These are phyloP conservation scores for Gossypium thurberi DNA, from an alignment of 345 rosid genomes.

Conservation along the genomic window DNA sequence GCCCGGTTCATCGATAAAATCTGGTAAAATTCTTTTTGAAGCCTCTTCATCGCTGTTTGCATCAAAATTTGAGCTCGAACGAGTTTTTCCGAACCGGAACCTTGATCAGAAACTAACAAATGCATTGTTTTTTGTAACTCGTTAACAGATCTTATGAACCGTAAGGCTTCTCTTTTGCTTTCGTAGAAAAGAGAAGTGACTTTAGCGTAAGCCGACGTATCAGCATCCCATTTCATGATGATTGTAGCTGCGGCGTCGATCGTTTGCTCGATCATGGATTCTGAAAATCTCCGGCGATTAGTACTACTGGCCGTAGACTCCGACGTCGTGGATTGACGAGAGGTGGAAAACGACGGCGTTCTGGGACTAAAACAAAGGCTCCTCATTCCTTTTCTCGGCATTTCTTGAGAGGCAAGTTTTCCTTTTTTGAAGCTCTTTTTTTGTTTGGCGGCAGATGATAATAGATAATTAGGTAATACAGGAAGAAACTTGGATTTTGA, in stretches of 20 bases:
- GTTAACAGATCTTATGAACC: slow-evolving; percentile 35
- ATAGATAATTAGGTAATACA: neutral
- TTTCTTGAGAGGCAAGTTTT: neutral
- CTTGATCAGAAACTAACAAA: slow-evolving; percentile 13
- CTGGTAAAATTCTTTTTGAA: slow-evolving; percentile 75
- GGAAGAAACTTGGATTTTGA: neutral
- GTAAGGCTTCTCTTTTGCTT: slow-evolving; percentile 37
- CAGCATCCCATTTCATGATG: slow-evolving; percentile 38
- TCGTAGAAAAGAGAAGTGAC: slow-evolving; percentile 40
- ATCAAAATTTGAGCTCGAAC: slow-evolving; percentile 44
- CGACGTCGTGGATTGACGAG: slow-evolving; percentile 1
- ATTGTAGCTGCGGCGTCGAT: slow-evolving; percentile 27
- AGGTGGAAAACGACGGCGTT: slow-evolving; percentile 17
- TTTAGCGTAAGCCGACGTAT: slow-evolving; percentile 28
- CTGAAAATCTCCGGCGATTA: slow-evolving; percentile 6
- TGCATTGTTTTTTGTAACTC: slow-evolving; percentile 47
- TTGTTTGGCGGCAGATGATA: neutral
- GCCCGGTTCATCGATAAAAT: slow-evolving; percentile 64
- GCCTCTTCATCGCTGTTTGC: slow-evolving; percentile 61
- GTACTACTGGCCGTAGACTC: neutral
- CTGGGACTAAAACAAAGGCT: slow-evolving; percentile 26
- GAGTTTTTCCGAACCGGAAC: slow-evolving; percentile 30
- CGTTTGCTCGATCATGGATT: slow-evolving; percentile 15
- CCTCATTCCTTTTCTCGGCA: slow-evolving; percentile 29
- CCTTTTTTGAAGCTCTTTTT: neutral